Evolutionary conservation across 768 basidiomycete species (phyloP).

Genomic region (Russula emetica): DNA sequence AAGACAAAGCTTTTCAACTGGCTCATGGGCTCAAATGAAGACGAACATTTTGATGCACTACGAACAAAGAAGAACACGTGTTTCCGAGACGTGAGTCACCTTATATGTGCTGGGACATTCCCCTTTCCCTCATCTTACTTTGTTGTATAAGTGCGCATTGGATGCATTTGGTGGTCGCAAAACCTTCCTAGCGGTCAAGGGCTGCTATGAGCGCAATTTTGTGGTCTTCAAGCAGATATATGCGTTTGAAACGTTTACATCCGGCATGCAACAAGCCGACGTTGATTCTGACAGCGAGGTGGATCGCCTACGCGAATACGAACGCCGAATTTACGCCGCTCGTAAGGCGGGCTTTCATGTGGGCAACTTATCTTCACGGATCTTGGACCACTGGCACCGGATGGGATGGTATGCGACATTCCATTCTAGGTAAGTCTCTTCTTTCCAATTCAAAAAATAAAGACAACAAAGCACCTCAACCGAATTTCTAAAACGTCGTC

Average conservation of each 20-base stretch:
- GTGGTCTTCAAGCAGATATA: slow-evolving; percentile 82
- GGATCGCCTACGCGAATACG: slow-evolving; percentile 66
- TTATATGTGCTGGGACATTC: background rate
- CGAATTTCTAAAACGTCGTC: slow-evolving; percentile 9
- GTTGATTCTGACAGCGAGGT: slow-evolving; percentile 49
- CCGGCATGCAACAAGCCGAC: slow-evolving; percentile 36
- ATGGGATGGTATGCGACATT: slow-evolving; percentile 75
- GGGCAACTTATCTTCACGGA: slow-evolving; percentile 67
- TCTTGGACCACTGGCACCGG: slow-evolving; percentile 76
- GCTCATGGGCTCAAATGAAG: slow-evolving; percentile 67
- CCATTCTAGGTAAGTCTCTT: slow-evolving; percentile 50
- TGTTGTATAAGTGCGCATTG: slow-evolving; percentile 55
- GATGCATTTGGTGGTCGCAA: slow-evolving; percentile 74
- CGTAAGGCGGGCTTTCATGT: slow-evolving; percentile 64
- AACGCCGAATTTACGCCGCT: slow-evolving; percentile 62
- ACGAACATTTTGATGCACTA: slow-evolving; percentile 75
- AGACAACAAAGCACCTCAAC: background rate
- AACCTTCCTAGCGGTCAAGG: slow-evolving; percentile 79
- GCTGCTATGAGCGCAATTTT: slow-evolving; percentile 81
- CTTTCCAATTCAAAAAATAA: background rate
- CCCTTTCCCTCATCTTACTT: slow-evolving; percentile 6
- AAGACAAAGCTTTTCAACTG: slow-evolving; percentile 73
- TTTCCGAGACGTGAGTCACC: slow-evolving; percentile 58
- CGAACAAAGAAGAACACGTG: slow-evolving; percentile 80
- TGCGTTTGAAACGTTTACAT: slow-evolving; percentile 57